Percentiles rank a stretch among this genome's conserved stretches.
These are phyloP conservation scores for Metarhizium robertsii DNA, from an alignment of 2,329 filamentous ascomycete species.

Conservation along the genomic window DNA sequence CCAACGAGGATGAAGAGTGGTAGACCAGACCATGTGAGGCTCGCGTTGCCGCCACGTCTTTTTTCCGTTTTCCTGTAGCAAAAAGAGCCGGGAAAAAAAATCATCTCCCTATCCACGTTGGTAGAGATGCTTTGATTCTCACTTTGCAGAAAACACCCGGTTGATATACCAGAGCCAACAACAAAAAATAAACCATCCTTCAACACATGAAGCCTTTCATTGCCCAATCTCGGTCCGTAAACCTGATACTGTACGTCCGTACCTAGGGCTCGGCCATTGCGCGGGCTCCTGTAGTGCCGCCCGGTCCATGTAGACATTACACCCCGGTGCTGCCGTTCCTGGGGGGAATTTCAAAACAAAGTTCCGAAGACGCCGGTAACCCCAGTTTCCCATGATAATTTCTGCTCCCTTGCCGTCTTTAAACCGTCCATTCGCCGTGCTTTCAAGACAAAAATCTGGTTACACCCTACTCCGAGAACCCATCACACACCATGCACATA, in stretches of 20 bases:
- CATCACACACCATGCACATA: background rate
- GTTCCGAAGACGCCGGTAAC: constrained; percentile 1
- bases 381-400: background rate
- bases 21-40: background rate
- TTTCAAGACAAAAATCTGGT: background rate
- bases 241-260: background rate
- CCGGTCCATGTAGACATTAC: background rate
- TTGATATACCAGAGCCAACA: background rate
- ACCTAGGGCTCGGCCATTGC: background rate
- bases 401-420: background rate
- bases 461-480: background rate
- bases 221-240: background rate
- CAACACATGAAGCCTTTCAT: background rate
- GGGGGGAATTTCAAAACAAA: background rate
- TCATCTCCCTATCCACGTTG: background rate
- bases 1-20: background rate
- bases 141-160: background rate
- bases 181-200: background rate
- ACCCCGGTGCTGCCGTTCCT: background rate
- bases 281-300: background rate
- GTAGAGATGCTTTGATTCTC: background rate
- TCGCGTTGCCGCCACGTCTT: constrained; percentile 3
- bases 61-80: background rate
- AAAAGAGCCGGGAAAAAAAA: background rate
- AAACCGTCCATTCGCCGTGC: constrained; percentile 2